phyloP scores from a whole-genome alignment of 495 filamentous ascomycete species.

The Penicillium cosmopolitanum region DNA sequence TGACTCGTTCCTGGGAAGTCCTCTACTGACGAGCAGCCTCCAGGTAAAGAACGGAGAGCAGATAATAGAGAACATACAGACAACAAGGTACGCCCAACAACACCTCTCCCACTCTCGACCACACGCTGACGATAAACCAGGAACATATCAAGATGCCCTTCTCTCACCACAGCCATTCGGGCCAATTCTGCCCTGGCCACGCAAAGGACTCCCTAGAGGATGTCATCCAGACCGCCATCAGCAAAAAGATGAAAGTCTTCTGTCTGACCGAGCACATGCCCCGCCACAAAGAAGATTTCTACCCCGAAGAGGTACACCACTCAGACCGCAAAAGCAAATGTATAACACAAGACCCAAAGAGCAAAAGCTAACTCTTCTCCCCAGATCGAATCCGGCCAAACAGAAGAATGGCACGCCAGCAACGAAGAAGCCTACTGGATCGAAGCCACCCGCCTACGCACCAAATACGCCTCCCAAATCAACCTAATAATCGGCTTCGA shows the following conservation, averaged over 20 bases:
- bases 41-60: too few species aligned
- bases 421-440: slow-evolving; percentile 72
- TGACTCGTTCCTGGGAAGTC: background rate
- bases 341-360: slow-evolving; percentile 9
- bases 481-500: slow-evolving; percentile 89
- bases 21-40: too few species aligned
- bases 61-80: too few species aligned
- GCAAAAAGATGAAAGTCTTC: slow-evolving; percentile 75
- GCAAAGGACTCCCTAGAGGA: slow-evolving; percentile 83
- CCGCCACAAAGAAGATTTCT: slow-evolving; percentile 67
- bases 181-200: slow-evolving; percentile 92
- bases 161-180: slow-evolving; percentile 98
- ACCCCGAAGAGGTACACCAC: slow-evolving; percentile 79
- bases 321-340: slow-evolving; percentile 1
- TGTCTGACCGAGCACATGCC: slow-evolving; percentile 98
- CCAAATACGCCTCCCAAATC: slow-evolving; percentile 71
- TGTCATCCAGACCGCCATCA: slow-evolving; percentile 78
- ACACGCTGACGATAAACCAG: slow-evolving; percentile 10
- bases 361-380: background rate
- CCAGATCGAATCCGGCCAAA: slow-evolving; percentile 45
- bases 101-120: background rate
- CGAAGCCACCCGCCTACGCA: slow-evolving; percentile 72
- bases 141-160: slow-evolving; percentile 71
- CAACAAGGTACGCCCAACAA: background rate
- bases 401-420: slow-evolving; percentile 42